A percentile compares a stretch with the other conserved stretches of the same genome.
These are phyloP conservation scores for Pichia nakasei DNA, from an alignment of 805 yeast genomes.

Conservation along the genomic window DNA sequence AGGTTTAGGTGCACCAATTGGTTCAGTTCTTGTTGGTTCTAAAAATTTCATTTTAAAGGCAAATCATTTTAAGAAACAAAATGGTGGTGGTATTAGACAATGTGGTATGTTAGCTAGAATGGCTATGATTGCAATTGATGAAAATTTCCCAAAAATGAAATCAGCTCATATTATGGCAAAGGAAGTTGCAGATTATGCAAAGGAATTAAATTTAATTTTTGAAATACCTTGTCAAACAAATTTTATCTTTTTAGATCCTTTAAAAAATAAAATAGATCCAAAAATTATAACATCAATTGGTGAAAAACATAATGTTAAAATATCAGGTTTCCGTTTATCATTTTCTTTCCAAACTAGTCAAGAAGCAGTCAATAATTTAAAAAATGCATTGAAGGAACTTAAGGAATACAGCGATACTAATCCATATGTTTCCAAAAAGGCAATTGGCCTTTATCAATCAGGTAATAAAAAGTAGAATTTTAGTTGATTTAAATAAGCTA, in stretches of 20 bases:
- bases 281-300: slow-evolving; percentile 30
- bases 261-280: slow-evolving; percentile 46
- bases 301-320: slow-evolving; percentile 48
- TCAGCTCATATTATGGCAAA: slow-evolving; percentile 44
- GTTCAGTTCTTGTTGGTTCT: slow-evolving; percentile 74
- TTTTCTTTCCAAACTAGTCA: slow-evolving; percentile 64
- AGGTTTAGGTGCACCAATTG: slow-evolving; percentile 89
- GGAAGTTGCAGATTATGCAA: slow-evolving; percentile 44
- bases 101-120: slow-evolving; percentile 72
- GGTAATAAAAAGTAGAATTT: not conserved
- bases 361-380: slow-evolving; percentile 48
- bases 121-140: slow-evolving; percentile 72
- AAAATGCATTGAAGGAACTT: slow-evolving; percentile 49
- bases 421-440: slow-evolving; percentile 31
- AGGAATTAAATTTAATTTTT: slow-evolving; percentile 42
- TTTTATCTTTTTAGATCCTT: slow-evolving; percentile 68
- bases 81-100: slow-evolving; percentile 92
- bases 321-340: slow-evolving; percentile 69
- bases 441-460: not conserved
- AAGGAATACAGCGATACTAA: slow-evolving; percentile 42
- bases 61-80: slow-evolving; percentile 81
- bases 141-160: slow-evolving; percentile 52
- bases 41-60: slow-evolving; percentile 53
- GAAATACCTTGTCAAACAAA: slow-evolving; percentile 78
- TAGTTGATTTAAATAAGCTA: too few relatives aligned